Evolutionary conservation across 345 rosid genomes (phyloP), one percentile per base, ranked within the genome.

Genomic region (Melaleuca quinquenervia): DNA sequence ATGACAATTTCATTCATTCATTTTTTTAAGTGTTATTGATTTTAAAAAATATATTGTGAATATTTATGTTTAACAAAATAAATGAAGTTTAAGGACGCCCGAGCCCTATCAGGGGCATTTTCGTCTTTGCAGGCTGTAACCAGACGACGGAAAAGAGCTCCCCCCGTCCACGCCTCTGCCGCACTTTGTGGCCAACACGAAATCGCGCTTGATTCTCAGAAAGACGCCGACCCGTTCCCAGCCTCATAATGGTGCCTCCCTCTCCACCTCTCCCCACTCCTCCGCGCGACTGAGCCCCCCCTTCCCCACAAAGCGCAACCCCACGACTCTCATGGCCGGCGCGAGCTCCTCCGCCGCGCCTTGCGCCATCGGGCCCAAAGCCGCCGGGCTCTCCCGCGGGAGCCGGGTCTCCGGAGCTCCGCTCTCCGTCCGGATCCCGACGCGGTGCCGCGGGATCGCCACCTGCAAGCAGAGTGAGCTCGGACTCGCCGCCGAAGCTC

Each of bases 401-500:
- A 15, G 89, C 94, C 84, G 58, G 83, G 91, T 91, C 52, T 44
- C 86, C 76, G 92, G 92, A 54, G 88, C 90, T 82, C 93, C 93
- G 24, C 91, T 94, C 75, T 92, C 92, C 51, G 89, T 90, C 24
- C 94, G 94, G 64, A 86, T 91, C 84, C 89, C 94, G 12, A 80
- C 88, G 32, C 90, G 82, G 89, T 87, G 91, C 89, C 89, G 86
- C 6, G 93, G 91, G 16, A 87, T 56, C 64, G 90, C 90, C 85
- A 87, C 92, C 51, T 85, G 89, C 88, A 85, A 90, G 83, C 89
- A 87, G 50, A 58, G 54, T 41, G 87, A 85, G 54, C 85, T 89
- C 60, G 87, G 89, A n/a, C 55, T 85, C 18, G 56, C 89, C 21
- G 95, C 90, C 26, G 95, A 97, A 83, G 99, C 94, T 5, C 99